Evolutionary conservation across 768 basidiomycete species (phyloP).

Genomic region (Gyrodon lividus): DNA sequence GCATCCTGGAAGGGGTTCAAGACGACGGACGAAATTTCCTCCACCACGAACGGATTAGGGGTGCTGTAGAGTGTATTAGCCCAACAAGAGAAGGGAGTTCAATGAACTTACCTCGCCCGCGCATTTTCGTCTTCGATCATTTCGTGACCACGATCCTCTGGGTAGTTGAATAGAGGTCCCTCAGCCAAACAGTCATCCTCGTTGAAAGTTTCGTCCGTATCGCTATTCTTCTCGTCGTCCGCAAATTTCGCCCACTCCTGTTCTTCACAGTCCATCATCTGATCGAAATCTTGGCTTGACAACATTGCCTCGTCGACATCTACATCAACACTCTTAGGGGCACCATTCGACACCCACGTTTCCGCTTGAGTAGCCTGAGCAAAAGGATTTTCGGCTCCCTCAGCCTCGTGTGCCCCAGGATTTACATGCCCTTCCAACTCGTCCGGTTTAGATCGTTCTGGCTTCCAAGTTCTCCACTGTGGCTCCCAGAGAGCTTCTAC

Average conservation of each 20-base stretch:
- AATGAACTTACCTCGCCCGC: constrained; percentile 1
- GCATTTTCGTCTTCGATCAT: not conserved
- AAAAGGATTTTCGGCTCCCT: constrained; percentile 26
- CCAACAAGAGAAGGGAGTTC: not conserved
- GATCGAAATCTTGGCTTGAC: constrained; percentile 35
- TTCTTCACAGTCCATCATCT: constrained; percentile 20
- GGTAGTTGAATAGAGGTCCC: not conserved
- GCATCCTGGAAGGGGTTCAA: constrained; percentile 9
- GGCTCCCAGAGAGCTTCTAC: constrained; percentile 83
- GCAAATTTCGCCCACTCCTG: constrained; percentile 18
- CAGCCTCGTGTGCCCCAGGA: constrained; percentile 17
- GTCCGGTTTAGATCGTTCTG: constrained; percentile 20
- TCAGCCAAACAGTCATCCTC: constrained; percentile 10
- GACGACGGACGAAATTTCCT: not conserved
- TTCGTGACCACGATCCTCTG: not conserved
- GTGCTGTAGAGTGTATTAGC: not conserved
- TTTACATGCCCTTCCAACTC: constrained; percentile 26
- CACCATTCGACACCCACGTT: constrained; percentile 7
- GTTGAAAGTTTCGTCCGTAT: constrained; percentile 15
- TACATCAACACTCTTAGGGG: constrained; percentile 17
- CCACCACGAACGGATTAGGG: not conserved
- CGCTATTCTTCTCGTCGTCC: constrained; percentile 9
- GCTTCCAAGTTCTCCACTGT: constrained; percentile 57
- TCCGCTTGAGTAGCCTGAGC: constrained; percentile 16
- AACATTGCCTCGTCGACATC: constrained; percentile 32